These are phyloP conservation scores for Leccinum fibrillosum DNA, from an alignment of 768 basidiomycete genomes.

Conservation along the genomic window DNA sequence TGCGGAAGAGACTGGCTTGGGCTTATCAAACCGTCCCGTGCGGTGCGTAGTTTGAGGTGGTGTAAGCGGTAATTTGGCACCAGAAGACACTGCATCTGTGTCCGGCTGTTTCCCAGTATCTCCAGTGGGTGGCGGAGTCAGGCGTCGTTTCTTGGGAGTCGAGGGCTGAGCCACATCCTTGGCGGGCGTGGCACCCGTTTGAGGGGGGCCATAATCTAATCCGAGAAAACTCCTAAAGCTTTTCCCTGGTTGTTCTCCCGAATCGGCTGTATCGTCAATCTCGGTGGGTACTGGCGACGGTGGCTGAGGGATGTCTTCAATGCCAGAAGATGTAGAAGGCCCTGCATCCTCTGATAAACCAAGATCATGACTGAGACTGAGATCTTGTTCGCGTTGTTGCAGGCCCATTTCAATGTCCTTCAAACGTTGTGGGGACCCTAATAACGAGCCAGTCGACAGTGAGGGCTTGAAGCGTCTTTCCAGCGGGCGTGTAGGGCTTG, in stretches of 20 bases:
- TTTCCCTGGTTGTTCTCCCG: slow-evolving; percentile 8
- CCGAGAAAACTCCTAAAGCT: slow-evolving; percentile 25
- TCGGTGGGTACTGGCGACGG: slow-evolving; percentile 27
- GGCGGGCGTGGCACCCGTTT: neutral
- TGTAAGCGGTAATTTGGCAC: slow-evolving; percentile 15
- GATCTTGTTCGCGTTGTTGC: slow-evolving; percentile 13
- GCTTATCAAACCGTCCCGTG: neutral
- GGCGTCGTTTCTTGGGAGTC: slow-evolving; percentile 24
- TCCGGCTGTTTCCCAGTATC: neutral
- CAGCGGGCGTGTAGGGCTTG: neutral
- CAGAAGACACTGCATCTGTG: neutral
- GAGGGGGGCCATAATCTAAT: slow-evolving; percentile 13
- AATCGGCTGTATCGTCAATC: slow-evolving; percentile 18
- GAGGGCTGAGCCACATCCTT: slow-evolving; percentile 18
- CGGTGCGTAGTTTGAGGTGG: slow-evolving; percentile 28
- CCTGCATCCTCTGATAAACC: slow-evolving; percentile 5
- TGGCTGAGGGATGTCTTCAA: slow-evolving; percentile 14
- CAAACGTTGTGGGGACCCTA: slow-evolving; percentile 11
- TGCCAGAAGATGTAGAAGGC: neutral
- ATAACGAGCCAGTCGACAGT: neutral
- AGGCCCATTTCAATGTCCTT: slow-evolving; percentile 17
- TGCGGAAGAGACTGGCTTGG: neutral
- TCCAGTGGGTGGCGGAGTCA: slow-evolving; percentile 1
- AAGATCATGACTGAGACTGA: slow-evolving; percentile 7
- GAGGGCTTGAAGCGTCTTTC: neutral